A percentile compares a stretch with the other conserved stretches of the same genome.
Conservation (phyloP, 345 rosid genomes). For the Citropsis articulata region DNA sequence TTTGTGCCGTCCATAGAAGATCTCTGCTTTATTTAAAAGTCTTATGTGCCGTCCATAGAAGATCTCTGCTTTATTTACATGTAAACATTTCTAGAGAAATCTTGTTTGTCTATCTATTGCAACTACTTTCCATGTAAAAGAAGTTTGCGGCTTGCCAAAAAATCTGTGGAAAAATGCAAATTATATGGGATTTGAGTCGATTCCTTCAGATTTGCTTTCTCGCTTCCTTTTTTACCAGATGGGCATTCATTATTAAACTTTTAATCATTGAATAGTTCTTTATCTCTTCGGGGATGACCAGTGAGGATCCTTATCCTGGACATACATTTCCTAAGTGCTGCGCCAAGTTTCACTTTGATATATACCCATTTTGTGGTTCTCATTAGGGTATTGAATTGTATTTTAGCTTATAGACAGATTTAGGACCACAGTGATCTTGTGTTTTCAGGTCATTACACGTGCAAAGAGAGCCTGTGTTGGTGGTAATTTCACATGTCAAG, state of each 20-base stretch:
- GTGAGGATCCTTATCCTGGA: not conserved
- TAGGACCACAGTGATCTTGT: slow-evolving; percentile 8
- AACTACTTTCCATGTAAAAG: not conserved
- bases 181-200: not conserved
- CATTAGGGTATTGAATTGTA: not conserved
- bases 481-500: slow-evolving; percentile 6
- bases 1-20: not conserved
- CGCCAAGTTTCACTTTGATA: not conserved
- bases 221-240: not conserved
- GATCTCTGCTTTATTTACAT: not conserved
- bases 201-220: slow-evolving; percentile 3
- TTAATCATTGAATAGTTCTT: not conserved
- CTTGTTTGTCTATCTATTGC: not conserved
- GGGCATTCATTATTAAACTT: slow-evolving; percentile 1
- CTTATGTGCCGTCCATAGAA: not conserved
- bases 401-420: not conserved
- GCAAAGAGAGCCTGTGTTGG: not conserved
- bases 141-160: slow-evolving; percentile 1
- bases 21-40: slow-evolving; percentile 1
- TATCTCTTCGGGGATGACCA: not conserved
- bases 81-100: not conserved
- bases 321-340: not conserved
- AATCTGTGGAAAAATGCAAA: not conserved
- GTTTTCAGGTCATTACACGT: not conserved
- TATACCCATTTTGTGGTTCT: not conserved